Evolutionary conservation across 73 alveolate genomes (phyloP).

Genomic region (Paramecium sonneborni): DNA sequence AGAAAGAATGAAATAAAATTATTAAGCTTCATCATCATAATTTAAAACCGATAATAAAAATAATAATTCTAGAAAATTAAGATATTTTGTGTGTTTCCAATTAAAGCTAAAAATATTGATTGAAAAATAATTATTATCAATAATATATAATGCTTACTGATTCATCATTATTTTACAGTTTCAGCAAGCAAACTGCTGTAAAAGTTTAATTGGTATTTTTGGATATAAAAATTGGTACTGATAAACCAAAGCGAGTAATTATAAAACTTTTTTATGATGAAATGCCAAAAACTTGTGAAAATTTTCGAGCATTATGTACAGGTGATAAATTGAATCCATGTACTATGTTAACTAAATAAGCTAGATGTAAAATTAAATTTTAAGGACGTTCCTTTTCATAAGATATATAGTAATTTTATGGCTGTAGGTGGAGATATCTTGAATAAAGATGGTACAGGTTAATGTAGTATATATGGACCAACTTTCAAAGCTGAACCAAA

Average conservation of each 20-base stretch:
- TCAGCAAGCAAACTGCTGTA: neutral
- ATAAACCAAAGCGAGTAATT: constrained; percentile 68
- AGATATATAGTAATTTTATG: constrained; percentile 84
- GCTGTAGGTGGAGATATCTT: constrained; percentile 75
- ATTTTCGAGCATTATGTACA: constrained; percentile 92
- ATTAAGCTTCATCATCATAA: neutral
- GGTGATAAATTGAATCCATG: constrained; percentile 80
- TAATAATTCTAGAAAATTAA: neutral
- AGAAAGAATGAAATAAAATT: neutral
- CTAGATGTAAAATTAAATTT: constrained; percentile 77
- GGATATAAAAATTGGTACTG: constrained; percentile 16
- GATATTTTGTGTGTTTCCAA: neutral
- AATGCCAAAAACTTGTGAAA: constrained; percentile 89
- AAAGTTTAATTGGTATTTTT: constrained; percentile 13
- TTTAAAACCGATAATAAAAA: neutral
- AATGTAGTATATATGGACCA: constrained; percentile 28
- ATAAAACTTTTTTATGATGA: constrained; percentile 80
- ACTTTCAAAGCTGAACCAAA: constrained; percentile 36
- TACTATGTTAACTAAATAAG: neutral
- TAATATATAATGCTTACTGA: constrained; percentile 21
- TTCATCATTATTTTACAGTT: constrained; percentile 30
- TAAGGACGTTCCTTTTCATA: constrained; percentile 79
- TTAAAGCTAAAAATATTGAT: neutral
- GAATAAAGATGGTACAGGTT: constrained; percentile 54
- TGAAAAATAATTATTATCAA: neutral